Percentiles rank a stretch among this genome's conserved stretches.
Evolutionary conservation across 371 early-diverging fungal genomes (phyloP).

Genomic region (Mortierella sp.): DNA sequence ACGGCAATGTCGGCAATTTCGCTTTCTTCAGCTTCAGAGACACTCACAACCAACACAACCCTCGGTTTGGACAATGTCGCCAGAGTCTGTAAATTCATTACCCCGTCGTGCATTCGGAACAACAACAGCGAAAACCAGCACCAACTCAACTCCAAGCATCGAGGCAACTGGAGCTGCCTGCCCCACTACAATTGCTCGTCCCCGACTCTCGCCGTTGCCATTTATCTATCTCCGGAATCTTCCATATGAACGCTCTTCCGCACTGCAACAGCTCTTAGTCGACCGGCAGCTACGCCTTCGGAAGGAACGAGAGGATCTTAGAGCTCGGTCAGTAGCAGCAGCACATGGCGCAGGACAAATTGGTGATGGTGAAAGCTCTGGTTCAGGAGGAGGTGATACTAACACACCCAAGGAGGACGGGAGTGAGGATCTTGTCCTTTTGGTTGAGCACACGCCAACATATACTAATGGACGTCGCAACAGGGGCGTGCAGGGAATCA

Average conservation of each 20-base stretch:
- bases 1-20: not conserved
- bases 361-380: not conserved
- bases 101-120: slow-evolving; percentile 1
- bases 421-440: slow-evolving; percentile 75
- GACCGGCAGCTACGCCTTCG: slow-evolving; percentile 52
- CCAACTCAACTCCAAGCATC: not conserved
- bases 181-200: slow-evolving; percentile 41
- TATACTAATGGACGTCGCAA: slow-evolving; percentile 94
- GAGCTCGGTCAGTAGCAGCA: not conserved
- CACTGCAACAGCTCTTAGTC: slow-evolving; percentile 47
- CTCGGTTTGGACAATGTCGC: not conserved
- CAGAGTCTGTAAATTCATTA: not conserved
- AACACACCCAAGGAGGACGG: slow-evolving; percentile 22
- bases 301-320: slow-evolving; percentile 24
- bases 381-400: not conserved
- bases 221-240: slow-evolving; percentile 51
- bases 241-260: slow-evolving; percentile 36
- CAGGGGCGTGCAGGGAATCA: slow-evolving; percentile 61
- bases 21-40: not conserved
- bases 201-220: slow-evolving; percentile 47
- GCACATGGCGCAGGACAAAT: no score
- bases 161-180: slow-evolving; percentile 12
- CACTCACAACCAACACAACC: not conserved
- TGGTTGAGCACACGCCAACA: slow-evolving; percentile 91
- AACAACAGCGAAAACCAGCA: not conserved